These are phyloP conservation scores for Dendrobium huoshanense DNA, from an alignment of 106 monocot species.

Conservation along the genomic window DNA sequence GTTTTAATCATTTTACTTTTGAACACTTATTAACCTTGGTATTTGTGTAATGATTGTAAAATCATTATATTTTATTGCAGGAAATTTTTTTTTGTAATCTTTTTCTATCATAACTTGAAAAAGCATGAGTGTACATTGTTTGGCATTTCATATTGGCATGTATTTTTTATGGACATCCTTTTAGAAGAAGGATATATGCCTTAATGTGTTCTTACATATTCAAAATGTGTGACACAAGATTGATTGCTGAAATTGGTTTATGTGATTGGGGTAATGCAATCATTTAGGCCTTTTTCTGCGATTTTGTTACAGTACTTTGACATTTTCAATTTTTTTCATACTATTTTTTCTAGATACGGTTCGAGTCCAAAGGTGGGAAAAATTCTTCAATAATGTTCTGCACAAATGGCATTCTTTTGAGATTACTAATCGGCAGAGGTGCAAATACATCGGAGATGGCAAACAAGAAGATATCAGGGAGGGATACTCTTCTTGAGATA, in stretches of 20 bases:
- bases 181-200: background rate
- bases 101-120: background rate
- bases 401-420: conserved; percentile 89
- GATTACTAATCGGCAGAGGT: conserved; percentile 69
- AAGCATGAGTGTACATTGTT: background rate
- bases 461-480: conserved; percentile 12
- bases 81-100: background rate
- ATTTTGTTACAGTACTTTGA: background rate
- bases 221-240: background rate
- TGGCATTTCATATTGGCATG: background rate
- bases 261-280: background rate
- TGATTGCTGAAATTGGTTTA: background rate
- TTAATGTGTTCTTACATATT: background rate
- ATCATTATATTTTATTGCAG: background rate
- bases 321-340: background rate
- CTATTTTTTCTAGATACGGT: conserved; percentile 54
- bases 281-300: background rate
- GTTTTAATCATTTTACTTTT: background rate
- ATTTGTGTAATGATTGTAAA: background rate
- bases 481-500: conserved; percentile 45
- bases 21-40: background rate
- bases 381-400: conserved; percentile 97
- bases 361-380: conserved; percentile 88
- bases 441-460: conserved; percentile 28
- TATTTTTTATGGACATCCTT: background rate